Evolutionary conservation across 805 yeast species (phyloP), one percentile per base, ranked within the genome.

Genomic region (Kazachstania kunashirensis): DNA sequence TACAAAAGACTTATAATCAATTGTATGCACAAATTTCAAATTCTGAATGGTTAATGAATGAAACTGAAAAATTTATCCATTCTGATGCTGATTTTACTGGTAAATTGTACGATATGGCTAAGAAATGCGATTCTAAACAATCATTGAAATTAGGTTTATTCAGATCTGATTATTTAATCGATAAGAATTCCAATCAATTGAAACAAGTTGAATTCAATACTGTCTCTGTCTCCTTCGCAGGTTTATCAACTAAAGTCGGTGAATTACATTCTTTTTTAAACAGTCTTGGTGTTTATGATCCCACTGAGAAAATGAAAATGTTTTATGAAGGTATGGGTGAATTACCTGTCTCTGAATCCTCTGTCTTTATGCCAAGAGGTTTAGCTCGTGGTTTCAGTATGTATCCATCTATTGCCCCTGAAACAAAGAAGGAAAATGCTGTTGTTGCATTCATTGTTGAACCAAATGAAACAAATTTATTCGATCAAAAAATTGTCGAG

Each of bases 131-230:
- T 2, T 63, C 77, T 26, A 62, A 61, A 2, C 95, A 83, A 53
- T 73, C 77, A 2, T 65, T 84, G 25, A 72, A 86, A 0, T 66
- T 88, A 31, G 97, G 96, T 0, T 59, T 92, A 8, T 88, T 86
- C 58, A 73, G 98, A 56, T 80, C 94, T 0, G 98, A 92, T 53
- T 92, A 89, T 52, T 76, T 92, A 77, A 63, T 77, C 24, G 78
- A 79, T 45, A 39, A 53, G 24, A 53, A 56, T 6, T n/a, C 33
- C 2, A 59, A 60, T 11, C 56, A 59, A 19, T 80, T 89, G 50
- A 88, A 89, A 54, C 98, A 92, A 59, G 92, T 92, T 35, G 99
- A 92, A 58, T 89, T 89, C 65, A 92, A 92, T 61, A 88, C 98
- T 1, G 84, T 92, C 3, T 82, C 95, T 50, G 95, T 89, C 3